Conservation (phyloP, 495 filamentous ascomycete species). For the Penicillium cosmopolitanum region DNA sequence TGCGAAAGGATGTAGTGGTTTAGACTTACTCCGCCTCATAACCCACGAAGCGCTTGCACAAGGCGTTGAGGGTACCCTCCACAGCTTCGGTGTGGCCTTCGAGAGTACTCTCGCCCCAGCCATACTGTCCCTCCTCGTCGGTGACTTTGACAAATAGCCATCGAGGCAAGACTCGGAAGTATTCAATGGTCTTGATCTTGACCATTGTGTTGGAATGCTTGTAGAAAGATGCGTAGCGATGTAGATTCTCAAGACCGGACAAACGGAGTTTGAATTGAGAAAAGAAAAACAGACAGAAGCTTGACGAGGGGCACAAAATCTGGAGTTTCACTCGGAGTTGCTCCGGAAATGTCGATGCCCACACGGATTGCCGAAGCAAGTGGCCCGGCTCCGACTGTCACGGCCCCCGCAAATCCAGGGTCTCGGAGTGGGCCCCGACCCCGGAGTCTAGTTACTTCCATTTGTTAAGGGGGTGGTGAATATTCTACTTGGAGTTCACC, state of each 20-base stretch:
- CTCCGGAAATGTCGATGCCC: slow-evolving; percentile 9
- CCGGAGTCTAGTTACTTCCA: not conserved
- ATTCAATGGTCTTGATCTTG: slow-evolving; percentile 71
- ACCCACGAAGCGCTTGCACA: slow-evolving; percentile 64
- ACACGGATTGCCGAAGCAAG: slow-evolving; percentile 12
- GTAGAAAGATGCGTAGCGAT: not conserved
- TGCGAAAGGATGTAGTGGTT: not conserved
- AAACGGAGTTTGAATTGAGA: not conserved
- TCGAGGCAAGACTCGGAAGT: slow-evolving; percentile 72
- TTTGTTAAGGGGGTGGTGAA: too few relatives aligned
- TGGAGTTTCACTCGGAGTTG: slow-evolving; percentile 9
- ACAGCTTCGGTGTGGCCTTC: slow-evolving; percentile 78
- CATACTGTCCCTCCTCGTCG: slow-evolving; percentile 62
- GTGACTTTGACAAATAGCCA: slow-evolving; percentile 83
- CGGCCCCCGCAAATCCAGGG: slow-evolving; percentile 6
- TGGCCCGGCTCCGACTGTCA: not conserved
- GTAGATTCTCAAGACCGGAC: not conserved
- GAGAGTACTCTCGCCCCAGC: slow-evolving; percentile 81
- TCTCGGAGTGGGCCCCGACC: slow-evolving; percentile 8
- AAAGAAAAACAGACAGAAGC: not conserved
- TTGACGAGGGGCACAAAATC: not conserved
- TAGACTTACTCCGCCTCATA: slow-evolving; percentile 70
- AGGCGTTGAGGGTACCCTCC: slow-evolving; percentile 73
- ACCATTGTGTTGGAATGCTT: slow-evolving; percentile 49
- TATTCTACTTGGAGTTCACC: too few relatives aligned